Evolutionary conservation across 257 asterid species (phyloP), one percentile per base, ranked within the genome.

Genomic region (Cynanchum wilfordii): DNA sequence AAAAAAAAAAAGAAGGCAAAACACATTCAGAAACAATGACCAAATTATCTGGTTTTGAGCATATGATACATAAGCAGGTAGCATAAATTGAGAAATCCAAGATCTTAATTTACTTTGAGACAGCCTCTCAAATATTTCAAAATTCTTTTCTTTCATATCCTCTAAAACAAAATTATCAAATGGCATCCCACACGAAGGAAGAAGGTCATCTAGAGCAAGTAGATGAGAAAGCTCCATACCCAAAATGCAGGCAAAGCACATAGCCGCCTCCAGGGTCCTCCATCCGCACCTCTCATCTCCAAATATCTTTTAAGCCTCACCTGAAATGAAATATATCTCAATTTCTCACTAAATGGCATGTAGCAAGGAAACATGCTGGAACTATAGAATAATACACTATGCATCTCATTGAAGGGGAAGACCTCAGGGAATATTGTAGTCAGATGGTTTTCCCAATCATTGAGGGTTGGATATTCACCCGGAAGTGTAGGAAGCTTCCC

Each of bases 271-370:
- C 96, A 95, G 73, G 99, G 98, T 78, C 98, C 99, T 66, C 99
- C 99, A 77, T 95, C 98, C 74, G 98, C 99, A 75, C 99, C 99
- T 69, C 99, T 82, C 99, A 92, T 95, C 87, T 92, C 98, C 88
- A 95, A 82, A 86, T 95, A 92, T 71, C 99, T 76, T 86, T 92
- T 95, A 63, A 95, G 98, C 86, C 99, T 87, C 50, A 95, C 99
- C 99, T 95, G 89, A 59, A 78, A 76, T 57, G 64, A 65, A 42
- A 77, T 56, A 51, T 40, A 76, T 58, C 56, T 62, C 73, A 52
- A 70, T 74, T 44, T 76, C 49, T 25, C 24, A 36, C 16, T 49
- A 50, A 63, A 51, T 51, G n/a, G 12, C 25, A 15, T 29, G 22
- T 27, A 33, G 40, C 30, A 60, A 24, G 15, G 25, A 12, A 71